Evolutionary conservation across 2,329 filamentous ascomycete species (phyloP).

Genomic region (Penicillium janthinellum): DNA sequence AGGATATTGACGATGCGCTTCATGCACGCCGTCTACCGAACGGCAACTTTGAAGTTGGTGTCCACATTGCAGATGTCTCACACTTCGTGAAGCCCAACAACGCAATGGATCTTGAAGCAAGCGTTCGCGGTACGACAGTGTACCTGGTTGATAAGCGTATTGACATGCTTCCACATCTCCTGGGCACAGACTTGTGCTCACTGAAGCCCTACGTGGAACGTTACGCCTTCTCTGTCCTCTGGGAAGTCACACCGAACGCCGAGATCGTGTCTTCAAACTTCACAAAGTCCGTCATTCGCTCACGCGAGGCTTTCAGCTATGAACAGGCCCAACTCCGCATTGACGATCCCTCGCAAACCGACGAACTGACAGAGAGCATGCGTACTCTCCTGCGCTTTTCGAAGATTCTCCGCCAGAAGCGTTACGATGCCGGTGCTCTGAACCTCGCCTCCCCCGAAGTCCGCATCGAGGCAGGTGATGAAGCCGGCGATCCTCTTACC

Average conservation of each 20-base stretch:
- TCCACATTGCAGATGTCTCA: conserved; percentile 99
- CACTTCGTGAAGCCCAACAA: conserved; percentile 97
- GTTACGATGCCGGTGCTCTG: conserved; percentile 91
- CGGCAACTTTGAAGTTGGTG: conserved; percentile 92
- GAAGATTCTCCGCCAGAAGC: conserved; percentile 90
- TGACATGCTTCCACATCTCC: conserved; percentile 96
- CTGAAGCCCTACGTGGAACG: conserved; percentile 97
- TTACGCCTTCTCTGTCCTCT: conserved; percentile 80
- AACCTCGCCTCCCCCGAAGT: conserved; percentile 98
- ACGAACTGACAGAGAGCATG: conserved; percentile 89
- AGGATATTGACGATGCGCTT: conserved; percentile 96
- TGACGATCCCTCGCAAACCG: conserved; percentile 82
- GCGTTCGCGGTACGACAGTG: conserved; percentile 90
- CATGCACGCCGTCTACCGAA: conserved; percentile 84
- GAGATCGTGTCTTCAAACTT: conserved; percentile 85
- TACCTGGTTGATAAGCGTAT: conserved; percentile 99
- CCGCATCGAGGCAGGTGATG: conserved; percentile 89
- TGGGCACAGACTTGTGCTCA: conserved; percentile 94
- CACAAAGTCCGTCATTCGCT: conserved; percentile 97
- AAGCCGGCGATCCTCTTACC: conserved; percentile 85
- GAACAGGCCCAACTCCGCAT: conserved; percentile 93
- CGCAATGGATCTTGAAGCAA: conserved; percentile 95
- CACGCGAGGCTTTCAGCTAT: conserved; percentile 95
- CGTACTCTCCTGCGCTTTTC: conserved; percentile 83
- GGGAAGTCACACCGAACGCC: conserved; percentile 85